Percentiles rank a stretch among this genome's conserved stretches.
Conservation (phyloP, 176 grass and related monocot genomes). For the Themeda triandra region DNA sequence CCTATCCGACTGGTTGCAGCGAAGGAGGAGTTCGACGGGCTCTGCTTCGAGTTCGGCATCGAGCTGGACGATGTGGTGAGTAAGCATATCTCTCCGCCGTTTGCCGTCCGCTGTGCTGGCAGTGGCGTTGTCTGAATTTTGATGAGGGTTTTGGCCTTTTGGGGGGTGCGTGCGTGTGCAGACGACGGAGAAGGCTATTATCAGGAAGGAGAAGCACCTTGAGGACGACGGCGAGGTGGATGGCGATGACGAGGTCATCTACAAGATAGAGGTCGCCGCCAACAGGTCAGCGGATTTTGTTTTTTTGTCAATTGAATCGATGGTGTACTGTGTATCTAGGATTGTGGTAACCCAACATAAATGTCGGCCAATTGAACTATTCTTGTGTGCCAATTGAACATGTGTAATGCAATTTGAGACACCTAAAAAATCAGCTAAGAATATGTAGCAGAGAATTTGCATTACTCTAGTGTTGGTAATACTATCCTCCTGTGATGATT, state of each 20-base stretch:
- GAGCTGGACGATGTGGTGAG: conserved; percentile 96
- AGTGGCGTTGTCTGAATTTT: background rate
- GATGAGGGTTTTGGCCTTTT: background rate
- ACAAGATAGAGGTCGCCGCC: conserved; percentile 86
- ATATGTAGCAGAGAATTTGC: background rate
- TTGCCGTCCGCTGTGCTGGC: background rate
- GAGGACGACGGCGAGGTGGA: conserved; percentile 50
- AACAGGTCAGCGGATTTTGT: conserved; percentile 60
- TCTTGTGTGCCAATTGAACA: background rate
- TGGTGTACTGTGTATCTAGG: too few relatives aligned
- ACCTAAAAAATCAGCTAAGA: background rate
- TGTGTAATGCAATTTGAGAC: background rate
- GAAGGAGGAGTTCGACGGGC: conserved; percentile 71
- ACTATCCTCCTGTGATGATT: background rate
- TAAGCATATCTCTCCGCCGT: conserved; percentile 16
- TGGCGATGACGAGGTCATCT: conserved; percentile 81
- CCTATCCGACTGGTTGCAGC: conserved; percentile 36
- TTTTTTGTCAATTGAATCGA: background rate
- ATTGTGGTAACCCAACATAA: background rate
- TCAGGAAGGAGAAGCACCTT: conserved; percentile 89
- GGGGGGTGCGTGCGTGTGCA: background rate
- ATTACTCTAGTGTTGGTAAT: background rate
- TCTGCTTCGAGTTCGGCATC: conserved; percentile 96
- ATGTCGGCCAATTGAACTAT: background rate
- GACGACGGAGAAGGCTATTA: conserved; percentile 95